Conservation (phyloP, 208 protist species). For the Trypanosoma avium region DNA sequence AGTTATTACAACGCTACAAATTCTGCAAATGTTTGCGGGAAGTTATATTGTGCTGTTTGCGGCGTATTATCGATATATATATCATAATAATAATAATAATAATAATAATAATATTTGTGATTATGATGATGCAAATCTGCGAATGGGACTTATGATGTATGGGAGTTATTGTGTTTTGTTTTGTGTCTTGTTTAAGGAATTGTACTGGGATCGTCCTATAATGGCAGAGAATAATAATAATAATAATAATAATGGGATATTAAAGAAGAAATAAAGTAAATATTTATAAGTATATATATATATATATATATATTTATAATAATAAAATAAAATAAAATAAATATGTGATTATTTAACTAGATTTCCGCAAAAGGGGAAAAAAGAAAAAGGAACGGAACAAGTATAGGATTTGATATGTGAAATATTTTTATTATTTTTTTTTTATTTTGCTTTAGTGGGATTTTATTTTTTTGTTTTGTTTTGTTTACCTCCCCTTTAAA, state of each 20-base stretch:
- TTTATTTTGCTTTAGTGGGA: too few species aligned
- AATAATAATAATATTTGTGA: too few species aligned
- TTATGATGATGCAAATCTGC: conserved; percentile 31
- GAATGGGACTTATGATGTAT: conserved; percentile 81
- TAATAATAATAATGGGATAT: too few species aligned
- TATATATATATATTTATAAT: conserved; percentile 1
- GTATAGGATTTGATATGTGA: too few species aligned
- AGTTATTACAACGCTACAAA: conserved; percentile 83
- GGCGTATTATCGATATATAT: conserved; percentile 48
- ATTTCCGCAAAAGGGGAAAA: too few species aligned
- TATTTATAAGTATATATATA: neutral
- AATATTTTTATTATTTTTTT: too few species aligned
- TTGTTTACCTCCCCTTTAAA: too few species aligned
- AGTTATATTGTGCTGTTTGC: conserved; percentile 63
- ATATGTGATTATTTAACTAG: neutral
- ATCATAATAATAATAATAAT: too few species aligned
- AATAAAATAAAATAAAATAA: neutral
- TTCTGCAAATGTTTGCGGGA: conserved; percentile 92
- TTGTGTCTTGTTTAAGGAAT: conserved; percentile 60
- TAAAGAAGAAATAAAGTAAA: neutral
- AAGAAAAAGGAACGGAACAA: too few species aligned
- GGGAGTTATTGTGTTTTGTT: conserved; percentile 89
- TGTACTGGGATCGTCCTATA: conserved; percentile 21
- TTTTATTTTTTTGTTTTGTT: too few species aligned
- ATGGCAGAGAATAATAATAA: neutral